These are phyloP conservation scores for Penicillium manginii DNA, from an alignment of 495 filamentous ascomycete species.

Conservation along the genomic window DNA sequence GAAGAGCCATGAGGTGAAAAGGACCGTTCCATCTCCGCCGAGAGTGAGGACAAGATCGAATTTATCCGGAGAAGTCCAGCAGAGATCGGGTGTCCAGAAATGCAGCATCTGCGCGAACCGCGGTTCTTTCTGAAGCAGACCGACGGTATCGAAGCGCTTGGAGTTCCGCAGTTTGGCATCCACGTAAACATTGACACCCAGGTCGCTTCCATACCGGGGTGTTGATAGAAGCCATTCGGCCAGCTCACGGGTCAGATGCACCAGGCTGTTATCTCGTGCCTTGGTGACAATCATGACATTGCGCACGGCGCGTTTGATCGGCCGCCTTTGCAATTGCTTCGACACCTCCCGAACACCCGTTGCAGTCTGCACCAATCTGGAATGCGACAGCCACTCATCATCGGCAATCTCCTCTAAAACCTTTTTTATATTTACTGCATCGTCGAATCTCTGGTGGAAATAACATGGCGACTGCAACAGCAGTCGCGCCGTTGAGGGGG, in stretches of 20 bases:
- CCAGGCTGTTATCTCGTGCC: constrained; percentile 86
- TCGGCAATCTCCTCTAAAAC: constrained; percentile 91
- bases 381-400: constrained; percentile 90
- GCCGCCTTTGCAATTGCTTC: constrained; percentile 85
- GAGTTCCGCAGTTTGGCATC: constrained; percentile 87
- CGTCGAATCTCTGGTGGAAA: constrained; percentile 95
- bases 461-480: constrained; percentile 89
- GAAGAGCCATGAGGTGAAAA: constrained; percentile 93
- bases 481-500: constrained; percentile 65
- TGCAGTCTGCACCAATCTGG: constrained; percentile 89
- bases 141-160: constrained; percentile 80
- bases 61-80: constrained; percentile 84
- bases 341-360: constrained; percentile 93
- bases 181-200: constrained; percentile 90
- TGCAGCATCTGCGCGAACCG: constrained; percentile 77
- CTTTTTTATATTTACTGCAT: constrained; percentile 91
- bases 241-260: constrained; percentile 82
- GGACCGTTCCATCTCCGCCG: constrained; percentile 89
- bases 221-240: constrained; percentile 84
- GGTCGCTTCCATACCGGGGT: constrained; percentile 76
- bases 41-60: constrained; percentile 93
- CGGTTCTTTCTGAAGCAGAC: constrained; percentile 69
- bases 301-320: constrained; percentile 82
- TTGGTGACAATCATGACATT: constrained; percentile 98
- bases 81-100: constrained; percentile 95